These are phyloP conservation scores for Medakamo hakoo DNA, from an alignment of 139 green algal genomes.

Conservation along the genomic window DNA sequence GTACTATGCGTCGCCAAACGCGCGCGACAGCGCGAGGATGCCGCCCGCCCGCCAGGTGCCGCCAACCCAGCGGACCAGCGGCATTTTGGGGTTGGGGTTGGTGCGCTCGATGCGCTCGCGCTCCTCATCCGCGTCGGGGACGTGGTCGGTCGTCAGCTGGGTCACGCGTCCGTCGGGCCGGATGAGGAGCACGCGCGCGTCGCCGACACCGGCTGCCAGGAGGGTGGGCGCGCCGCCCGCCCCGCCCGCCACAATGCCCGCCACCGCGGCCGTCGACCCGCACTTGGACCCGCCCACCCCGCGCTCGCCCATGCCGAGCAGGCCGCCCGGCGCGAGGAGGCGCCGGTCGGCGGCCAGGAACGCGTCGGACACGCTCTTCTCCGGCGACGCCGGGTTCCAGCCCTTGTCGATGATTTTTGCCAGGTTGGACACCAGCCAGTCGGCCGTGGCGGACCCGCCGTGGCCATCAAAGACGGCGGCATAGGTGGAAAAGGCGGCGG, in stretches of 20 bases:
- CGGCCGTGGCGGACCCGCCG: conserved; percentile 42
- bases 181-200: conserved; percentile 69
- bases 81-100: conserved; percentile 88
- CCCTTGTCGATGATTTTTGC: conserved; percentile 25
- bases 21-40: conserved; percentile 79
- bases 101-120: conserved; percentile 72
- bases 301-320: conserved; percentile 68
- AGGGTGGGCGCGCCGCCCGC: conserved; percentile 18
- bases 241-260: conserved; percentile 22
- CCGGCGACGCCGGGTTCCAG: conserved; percentile 30
- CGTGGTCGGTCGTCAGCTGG: conserved; percentile 76
- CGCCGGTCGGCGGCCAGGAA: conserved; percentile 10
- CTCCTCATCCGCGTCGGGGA: conserved; percentile 65
- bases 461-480: conserved; percentile 35
- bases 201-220: conserved; percentile 73
- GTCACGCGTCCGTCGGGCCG: conserved; percentile 28
- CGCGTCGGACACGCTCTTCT: conserved; percentile 25
- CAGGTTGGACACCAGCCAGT: conserved; percentile 59
- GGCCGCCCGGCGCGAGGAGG: conserved; percentile 24
- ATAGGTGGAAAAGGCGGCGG: conserved; percentile 7
- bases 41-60: conserved; percentile 88
- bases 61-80: conserved; percentile 58
- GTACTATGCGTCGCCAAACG: conserved; percentile 91
- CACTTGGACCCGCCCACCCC: conserved; percentile 80
- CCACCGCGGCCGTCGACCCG: conserved; percentile 52